A percentile compares a stretch with the other conserved stretches of the same genome.
Evolutionary conservation across 495 filamentous ascomycete species (phyloP).

Genomic region (Coniosporium apollinis): DNA sequence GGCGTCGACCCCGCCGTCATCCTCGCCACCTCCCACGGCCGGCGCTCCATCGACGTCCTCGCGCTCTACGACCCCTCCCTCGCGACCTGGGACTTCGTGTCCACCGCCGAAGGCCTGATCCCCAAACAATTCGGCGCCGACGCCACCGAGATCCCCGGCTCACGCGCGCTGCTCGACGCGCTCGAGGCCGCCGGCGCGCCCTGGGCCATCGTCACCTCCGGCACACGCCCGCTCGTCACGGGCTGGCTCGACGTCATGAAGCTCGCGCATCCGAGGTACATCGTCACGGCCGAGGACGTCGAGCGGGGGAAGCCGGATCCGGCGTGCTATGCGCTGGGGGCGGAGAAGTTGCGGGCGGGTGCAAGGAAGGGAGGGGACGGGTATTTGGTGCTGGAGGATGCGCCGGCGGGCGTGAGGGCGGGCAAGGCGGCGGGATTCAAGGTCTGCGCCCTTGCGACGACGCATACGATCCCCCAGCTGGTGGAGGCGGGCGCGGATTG

Average conservation of each 20-base stretch:
- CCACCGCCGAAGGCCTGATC: slow-evolving; percentile 50
- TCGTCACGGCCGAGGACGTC: slow-evolving; percentile 81
- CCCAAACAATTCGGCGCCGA: slow-evolving; percentile 59
- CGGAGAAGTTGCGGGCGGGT: slow-evolving; percentile 40
- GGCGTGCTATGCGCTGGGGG: slow-evolving; percentile 62
- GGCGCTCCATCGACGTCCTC: slow-evolving; percentile 67
- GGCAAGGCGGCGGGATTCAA: slow-evolving; percentile 82
- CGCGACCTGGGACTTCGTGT: slow-evolving; percentile 84
- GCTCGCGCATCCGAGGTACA: slow-evolving; percentile 52
- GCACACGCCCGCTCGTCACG: slow-evolving; percentile 60
- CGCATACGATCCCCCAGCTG: slow-evolving; percentile 58
- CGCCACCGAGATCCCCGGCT: slow-evolving; percentile 68
- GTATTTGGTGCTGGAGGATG: slow-evolving; percentile 71
- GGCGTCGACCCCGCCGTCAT: slow-evolving; percentile 69
- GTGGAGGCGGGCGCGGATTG: slow-evolving; percentile 64
- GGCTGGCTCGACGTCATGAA: slow-evolving; percentile 74
- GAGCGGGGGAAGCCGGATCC: slow-evolving; percentile 76
- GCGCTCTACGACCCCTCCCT: slow-evolving; percentile 56
- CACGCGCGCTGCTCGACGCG: slow-evolving; percentile 37
- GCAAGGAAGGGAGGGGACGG: slow-evolving; percentile 8
- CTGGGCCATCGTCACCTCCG: slow-evolving; percentile 91
- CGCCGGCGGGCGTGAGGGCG: slow-evolving; percentile 74
- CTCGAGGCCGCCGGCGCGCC: slow-evolving; percentile 40
- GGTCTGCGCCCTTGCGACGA: slow-evolving; percentile 76
- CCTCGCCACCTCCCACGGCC: slow-evolving; percentile 74